Percentiles rank a stretch among this genome's conserved stretches.
phyloP scores from a whole-genome alignment of 2,329 filamentous ascomycete genomes.

The Huntiella savannae region DNA sequence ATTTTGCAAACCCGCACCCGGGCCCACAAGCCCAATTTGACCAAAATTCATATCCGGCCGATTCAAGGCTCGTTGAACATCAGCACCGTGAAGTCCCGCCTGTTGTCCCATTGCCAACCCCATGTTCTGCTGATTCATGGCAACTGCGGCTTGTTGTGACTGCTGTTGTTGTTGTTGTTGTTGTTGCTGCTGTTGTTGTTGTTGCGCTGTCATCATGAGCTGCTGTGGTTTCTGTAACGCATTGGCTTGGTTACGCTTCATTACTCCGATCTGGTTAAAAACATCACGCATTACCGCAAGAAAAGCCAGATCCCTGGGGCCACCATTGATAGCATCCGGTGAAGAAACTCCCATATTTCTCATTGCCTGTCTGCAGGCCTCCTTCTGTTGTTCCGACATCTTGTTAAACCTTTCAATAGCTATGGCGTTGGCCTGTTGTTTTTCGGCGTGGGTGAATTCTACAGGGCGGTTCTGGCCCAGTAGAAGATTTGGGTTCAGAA shows the following conservation, averaged over 20 bases:
- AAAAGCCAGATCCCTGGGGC: slow-evolving; percentile 1
- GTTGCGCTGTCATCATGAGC: not conserved
- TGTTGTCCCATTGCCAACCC: slow-evolving; percentile 31
- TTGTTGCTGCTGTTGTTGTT: slow-evolving; percentile 15
- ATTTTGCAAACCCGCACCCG: not conserved
- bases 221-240: not conserved
- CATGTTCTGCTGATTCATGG: slow-evolving; percentile 16
- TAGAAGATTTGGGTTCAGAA: not conserved
- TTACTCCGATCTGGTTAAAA: not conserved
- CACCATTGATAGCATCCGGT: not conserved
- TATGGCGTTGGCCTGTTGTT: not conserved
- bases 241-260: not conserved
- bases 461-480: slow-evolving; percentile 16
- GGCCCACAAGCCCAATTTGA: slow-evolving; percentile 4
- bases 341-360: not conserved
- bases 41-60: not conserved
- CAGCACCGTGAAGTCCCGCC: slow-evolving; percentile 26
- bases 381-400: slow-evolving; percentile 2
- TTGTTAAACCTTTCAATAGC: not conserved
- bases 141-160: slow-evolving; percentile 15
- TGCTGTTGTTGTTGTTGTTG: slow-evolving; percentile 12
- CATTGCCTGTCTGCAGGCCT: not conserved
- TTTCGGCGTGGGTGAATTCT: not conserved
- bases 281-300: slow-evolving; percentile 2
- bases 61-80: slow-evolving; percentile 2